phyloP scores from a whole-genome alignment of 306 rosid genomes.

The Coriaria nepalensis region DNA sequence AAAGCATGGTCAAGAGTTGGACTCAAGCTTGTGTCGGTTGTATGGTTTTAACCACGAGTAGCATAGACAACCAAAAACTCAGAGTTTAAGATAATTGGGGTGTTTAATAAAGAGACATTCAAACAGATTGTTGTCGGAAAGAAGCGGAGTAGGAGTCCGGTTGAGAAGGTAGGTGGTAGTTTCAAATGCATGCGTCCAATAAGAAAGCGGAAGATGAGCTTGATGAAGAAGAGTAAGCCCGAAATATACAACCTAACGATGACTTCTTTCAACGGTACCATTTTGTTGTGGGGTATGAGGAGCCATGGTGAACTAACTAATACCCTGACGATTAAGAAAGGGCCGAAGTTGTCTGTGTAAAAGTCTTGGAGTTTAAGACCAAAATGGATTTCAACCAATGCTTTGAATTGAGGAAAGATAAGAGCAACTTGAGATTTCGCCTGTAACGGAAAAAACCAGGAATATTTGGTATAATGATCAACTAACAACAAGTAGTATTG shows the following conservation, averaged over 20 bases:
- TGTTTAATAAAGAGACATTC: too few relatives aligned
- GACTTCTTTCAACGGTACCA: neutral
- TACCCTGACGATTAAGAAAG: neutral
- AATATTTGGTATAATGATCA: conserved; percentile 1
- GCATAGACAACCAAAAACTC: neutral
- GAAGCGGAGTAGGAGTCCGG: neutral
- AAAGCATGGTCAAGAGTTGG: neutral
- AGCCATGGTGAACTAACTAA: neutral
- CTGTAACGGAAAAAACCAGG: neutral
- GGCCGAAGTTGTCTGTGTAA: neutral
- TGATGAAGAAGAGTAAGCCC: neutral
- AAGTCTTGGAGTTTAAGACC: neutral
- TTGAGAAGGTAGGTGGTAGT: conserved; percentile 1
- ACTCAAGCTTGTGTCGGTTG: neutral
- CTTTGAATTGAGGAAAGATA: neutral
- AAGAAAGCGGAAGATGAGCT: neutral
- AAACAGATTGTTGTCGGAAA: neutral
- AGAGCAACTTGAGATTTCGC: neutral
- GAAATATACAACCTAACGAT: neutral
- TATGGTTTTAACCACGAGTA: neutral
- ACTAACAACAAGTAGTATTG: neutral
- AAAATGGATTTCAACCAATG: neutral
- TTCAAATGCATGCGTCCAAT: neutral
- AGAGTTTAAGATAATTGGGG: neutral
- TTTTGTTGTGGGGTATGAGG: neutral